These are phyloP conservation scores for Musa schizocarpa DNA, from an alignment of 176 grass and related monocot species.

Conservation along the genomic window DNA sequence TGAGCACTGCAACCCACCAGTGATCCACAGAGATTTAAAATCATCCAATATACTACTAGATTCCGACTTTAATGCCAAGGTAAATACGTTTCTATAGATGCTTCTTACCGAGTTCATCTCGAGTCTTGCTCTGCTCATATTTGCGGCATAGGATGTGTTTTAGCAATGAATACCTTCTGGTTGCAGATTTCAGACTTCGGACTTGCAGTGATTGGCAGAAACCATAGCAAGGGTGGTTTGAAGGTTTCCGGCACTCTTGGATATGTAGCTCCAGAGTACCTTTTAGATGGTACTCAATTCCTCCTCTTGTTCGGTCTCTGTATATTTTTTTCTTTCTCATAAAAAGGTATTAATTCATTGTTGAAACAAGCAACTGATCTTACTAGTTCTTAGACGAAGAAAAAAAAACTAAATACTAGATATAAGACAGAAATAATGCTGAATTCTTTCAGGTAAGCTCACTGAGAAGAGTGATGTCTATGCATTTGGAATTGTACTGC, in stretches of 20 bases:
- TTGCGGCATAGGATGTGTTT: not conserved
- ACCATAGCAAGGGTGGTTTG: constrained; percentile 49
- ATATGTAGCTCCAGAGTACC: constrained; percentile 90
- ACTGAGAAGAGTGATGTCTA: constrained; percentile 98
- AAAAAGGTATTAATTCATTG: not conserved
- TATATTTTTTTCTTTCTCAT: not conserved
- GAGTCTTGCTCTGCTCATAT: not conserved
- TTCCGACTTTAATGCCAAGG: constrained; percentile 90
- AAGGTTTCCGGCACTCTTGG: constrained; percentile 90
- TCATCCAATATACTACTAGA: constrained; percentile 97
- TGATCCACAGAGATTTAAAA: constrained; percentile 98
- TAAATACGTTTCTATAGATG: constrained; percentile 11
- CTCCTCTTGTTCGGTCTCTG: constrained; percentile 11
- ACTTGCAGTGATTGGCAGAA: constrained; percentile 68
- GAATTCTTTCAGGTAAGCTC: constrained; percentile 47
- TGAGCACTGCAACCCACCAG: constrained; percentile 83
- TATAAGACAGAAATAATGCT: not conserved
- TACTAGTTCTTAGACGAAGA: not conserved
- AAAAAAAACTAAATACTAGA: not conserved
- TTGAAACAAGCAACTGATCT: not conserved
- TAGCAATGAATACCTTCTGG: not conserved
- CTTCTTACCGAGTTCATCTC: not conserved
- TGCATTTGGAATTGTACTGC: constrained; percentile 84
- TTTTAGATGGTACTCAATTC: constrained; percentile 58
- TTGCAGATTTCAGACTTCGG: constrained; percentile 94